Base-by-base conservation (phyloP, 2,329 filamentous ascomycete genomes). In the Aphanocladium album region DNA sequence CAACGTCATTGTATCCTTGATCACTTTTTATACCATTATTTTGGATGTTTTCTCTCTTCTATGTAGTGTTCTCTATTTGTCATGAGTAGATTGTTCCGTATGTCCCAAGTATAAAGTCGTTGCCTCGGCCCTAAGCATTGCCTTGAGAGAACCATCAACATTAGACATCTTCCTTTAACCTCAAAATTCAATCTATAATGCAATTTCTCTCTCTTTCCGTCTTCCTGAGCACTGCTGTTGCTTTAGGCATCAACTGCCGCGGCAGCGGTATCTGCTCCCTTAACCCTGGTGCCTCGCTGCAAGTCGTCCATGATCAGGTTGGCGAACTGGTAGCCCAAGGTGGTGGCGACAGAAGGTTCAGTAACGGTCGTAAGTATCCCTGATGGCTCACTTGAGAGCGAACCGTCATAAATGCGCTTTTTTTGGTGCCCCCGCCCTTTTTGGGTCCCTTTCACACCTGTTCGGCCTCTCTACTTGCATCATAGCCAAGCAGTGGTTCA, bases 191-290 rank as follows among this genome's bases (percentile, higher is more conserved):
- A 3, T 27, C 21, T 25, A 54, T 27, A 27, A 62, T 64, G 62
- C 35, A 61, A 2, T 57, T 59, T 21, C 33, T 49, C 30, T 57
- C 58, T 14, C 25, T 57, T 23, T 50, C 49, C 27, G 7, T 62
- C 49, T 57, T 64, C 21, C 37, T 60, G 19, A 58, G 56, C 23
- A 30, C 43, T 27, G 58, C 58, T 14, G 39, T 55, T 21, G 62
- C 63, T 16, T 57, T 63, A 14, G 63, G 62, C 12, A 63, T 64
- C 54, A 64, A 64, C 50, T 64, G 63, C 51, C 59, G 60, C 5
- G 62, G 63, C 35, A 62, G 60, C 35, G 52, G 49, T 21, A 43
- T 57, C 41, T 64, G 63, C 60, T 47, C 1, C 12, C 2, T 47
- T 49, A 64, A 60, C 56, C n/a, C 30, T n/a, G 58, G 57, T 27